Evolutionary conservation across 148 eudicot species (phyloP), one percentile per base, ranked within the genome.

Genomic region (Nepenthes mirabilis): DNA sequence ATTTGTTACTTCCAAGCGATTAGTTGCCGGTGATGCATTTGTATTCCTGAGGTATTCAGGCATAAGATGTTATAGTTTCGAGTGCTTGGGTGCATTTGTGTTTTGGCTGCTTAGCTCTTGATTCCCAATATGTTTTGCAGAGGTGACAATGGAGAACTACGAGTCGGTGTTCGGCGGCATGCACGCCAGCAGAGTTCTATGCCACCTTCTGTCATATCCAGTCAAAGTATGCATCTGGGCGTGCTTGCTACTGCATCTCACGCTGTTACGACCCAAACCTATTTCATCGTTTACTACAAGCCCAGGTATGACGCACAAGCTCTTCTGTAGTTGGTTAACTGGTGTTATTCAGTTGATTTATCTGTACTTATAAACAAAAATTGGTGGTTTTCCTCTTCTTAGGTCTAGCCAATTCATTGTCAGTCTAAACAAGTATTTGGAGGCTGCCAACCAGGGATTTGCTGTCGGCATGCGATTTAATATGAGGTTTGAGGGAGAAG

Each of bases 141-240:
- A 77, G 90, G 78, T 50, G 90, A 77, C 9, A 76, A 67, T 36
- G 88, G 87, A 61, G 88, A 83, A 32, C 60, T 88, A 4, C 74
- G 88, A 54, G 98, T 91, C 65, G 98, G 98, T 5, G 85, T 91
- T 33, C 74, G 94, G 51, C 75, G 90, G 53, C 76, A 66, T 67
- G 80, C 78, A 45, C 77, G 79, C 36, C 97, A 85, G 57, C 88
- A 72, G 33, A 85, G 74, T 72, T 60, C 86, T 9, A 85, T 88
- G 87, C 95, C 88, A 2, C 62, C 94, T 6, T 91, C 96, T 13
- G 97, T 91, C 36, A 85, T 91, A 55, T 91, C 97, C n/a, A 83
- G 95, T 76, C 88, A 85, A 62, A 91, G 95, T 74, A 91, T 91
- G 97, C 97, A 91, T 70, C 80, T 91, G 23, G 97, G 97, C 34